A percentile compares a stretch with the other conserved stretches of the same genome.
phyloP scores from a whole-genome alignment of 1,284 basidiomycete species.

The Clitocybe nebularis region DNA sequence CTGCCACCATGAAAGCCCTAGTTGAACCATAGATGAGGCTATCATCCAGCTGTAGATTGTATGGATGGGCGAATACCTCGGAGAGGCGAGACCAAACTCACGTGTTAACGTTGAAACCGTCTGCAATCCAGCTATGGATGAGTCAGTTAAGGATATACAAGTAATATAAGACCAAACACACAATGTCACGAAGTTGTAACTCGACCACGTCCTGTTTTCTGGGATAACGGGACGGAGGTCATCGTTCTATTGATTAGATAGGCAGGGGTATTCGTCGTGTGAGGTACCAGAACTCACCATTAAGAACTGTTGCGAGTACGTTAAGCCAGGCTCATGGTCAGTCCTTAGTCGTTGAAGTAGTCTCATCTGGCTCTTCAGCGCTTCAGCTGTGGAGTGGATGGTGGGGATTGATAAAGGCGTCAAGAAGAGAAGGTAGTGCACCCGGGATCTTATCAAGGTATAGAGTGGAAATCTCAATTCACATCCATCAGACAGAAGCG shows the following conservation, averaged over 20 bases:
- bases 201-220: conserved; percentile 56
- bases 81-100: conserved; percentile 34
- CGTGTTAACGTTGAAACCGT: conserved; percentile 80
- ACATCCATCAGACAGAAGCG: too few relatives aligned
- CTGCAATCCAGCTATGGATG: conserved; percentile 66
- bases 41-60: conserved; percentile 62
- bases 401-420: not conserved
- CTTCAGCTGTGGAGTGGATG: not conserved
- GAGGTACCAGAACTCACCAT: conserved; percentile 32
- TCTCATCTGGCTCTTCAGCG: conserved; percentile 2
- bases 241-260: conserved; percentile 44
- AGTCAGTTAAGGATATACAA: conserved; percentile 4
- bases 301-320: conserved; percentile 50
- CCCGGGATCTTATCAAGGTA: too few relatives aligned
- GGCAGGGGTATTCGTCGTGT: not conserved
- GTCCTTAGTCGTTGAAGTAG: conserved; percentile 40
- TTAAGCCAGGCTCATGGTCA: conserved; percentile 44
- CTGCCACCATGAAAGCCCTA: conserved; percentile 81
- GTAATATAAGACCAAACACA: conserved; percentile 26
- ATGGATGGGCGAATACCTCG: conserved; percentile 7
- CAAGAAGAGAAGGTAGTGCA: not conserved
- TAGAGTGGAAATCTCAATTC: too few relatives aligned
- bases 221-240: conserved; percentile 59
- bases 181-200: conserved; percentile 65
- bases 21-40: conserved; percentile 69